These are phyloP conservation scores for Cystobasidium tubakii DNA, from an alignment of 768 basidiomycete genomes.

Conservation along the genomic window DNA sequence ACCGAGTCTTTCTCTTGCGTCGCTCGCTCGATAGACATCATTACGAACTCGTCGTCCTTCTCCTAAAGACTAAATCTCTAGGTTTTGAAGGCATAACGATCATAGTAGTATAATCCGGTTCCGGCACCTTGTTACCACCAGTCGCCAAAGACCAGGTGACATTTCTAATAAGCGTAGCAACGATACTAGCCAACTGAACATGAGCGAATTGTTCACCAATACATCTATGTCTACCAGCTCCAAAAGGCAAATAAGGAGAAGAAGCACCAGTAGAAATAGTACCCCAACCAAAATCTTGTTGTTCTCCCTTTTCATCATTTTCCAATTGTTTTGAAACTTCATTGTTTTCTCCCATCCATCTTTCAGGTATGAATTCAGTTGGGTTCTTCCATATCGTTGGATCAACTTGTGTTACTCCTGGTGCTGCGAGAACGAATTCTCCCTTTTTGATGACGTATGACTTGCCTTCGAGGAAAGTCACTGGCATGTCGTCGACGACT, in stretches of 20 bases:
- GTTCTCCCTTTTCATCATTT: conserved; percentile 62
- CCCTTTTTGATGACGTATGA: conserved; percentile 84
- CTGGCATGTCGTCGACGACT: conserved; percentile 73
- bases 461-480: conserved; percentile 57
- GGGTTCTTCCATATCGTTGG: conserved; percentile 72
- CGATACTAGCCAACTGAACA: conserved; percentile 78
- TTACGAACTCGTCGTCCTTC: conserved; percentile 17
- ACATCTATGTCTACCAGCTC: conserved; percentile 84
- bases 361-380: conserved; percentile 64
- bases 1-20: not conserved
- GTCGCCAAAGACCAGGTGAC: conserved; percentile 67
- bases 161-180: conserved; percentile 69
- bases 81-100: conserved; percentile 71
- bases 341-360: conserved; percentile 82
- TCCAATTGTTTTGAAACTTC: conserved; percentile 71
- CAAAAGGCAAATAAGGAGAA: conserved; percentile 68
- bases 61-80: conserved; percentile 45
- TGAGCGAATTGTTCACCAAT: conserved; percentile 96
- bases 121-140: conserved; percentile 58
- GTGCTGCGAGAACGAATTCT: conserved; percentile 79
- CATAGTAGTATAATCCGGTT: conserved; percentile 93
- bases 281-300: conserved; percentile 94
- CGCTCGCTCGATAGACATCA: too few relatives aligned
- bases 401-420: conserved; percentile 81
- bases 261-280: conserved; percentile 58